Evolutionary conservation across 1,284 basidiomycete species (phyloP), one percentile per base, ranked within the genome.

Genomic region (Pulchroboletus neoregius): DNA sequence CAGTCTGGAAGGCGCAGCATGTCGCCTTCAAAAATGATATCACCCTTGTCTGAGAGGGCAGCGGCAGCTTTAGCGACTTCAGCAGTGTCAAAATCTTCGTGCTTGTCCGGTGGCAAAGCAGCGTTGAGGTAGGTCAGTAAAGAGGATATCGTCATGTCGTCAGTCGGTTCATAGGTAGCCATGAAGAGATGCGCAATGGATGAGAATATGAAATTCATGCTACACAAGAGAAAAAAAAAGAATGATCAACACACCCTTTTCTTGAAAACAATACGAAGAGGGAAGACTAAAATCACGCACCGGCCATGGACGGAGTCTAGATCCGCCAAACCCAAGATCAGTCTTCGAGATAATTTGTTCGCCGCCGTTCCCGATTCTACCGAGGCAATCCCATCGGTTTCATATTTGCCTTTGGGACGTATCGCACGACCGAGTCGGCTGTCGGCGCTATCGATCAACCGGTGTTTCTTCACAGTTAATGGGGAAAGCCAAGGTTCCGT

Each of bases 11-110:
- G 60, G 46, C 78, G 71, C 33, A 83, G 56, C 49, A 75, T 72
- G 57, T 84, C 83, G 23, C 82, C 83, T 58, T 82, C 75, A 46
- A 83, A 73, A 22, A 71, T 59, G 24, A 81, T 68, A 42, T 71
- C 66, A 1, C 78, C 77, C 50, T 71, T 71, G 42, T 80, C 78
- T 46, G 75, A 73, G 39, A 84, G 61, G 11, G 69, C 63, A 13
- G 68, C 74, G n/a, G 76, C 78, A 10, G 74, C 76, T 49, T 74
- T 75, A 10, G 74, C 77, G 10, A 87, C 82, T 65, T 87, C 84
- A 2, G 72, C 72, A 10, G 82, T 84, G 61, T 87, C 85, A 52
- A 85, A 87, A 53, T 88, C 84, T 67, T 87, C 84, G 60, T 86
- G 79, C 63, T 86, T 87, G 62, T 87, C 84, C 11, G 70, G 71